These are phyloP conservation scores for Lactifluus echinatus DNA, from an alignment of 768 basidiomycete genomes.

Conservation along the genomic window DNA sequence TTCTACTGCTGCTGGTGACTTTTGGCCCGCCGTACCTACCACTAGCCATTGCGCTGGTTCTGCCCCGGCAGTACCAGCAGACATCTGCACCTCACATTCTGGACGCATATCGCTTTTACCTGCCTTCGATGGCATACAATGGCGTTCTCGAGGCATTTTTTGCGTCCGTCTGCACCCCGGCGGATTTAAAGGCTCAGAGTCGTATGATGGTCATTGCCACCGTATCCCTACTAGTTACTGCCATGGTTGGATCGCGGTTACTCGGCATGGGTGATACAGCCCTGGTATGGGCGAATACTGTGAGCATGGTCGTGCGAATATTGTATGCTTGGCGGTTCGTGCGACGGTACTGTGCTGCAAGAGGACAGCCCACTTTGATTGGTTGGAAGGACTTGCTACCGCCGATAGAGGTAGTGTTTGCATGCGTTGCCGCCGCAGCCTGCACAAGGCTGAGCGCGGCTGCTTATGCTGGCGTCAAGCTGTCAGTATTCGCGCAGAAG, in stretches of 20 bases:
- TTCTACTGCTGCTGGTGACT: conserved; percentile 60
- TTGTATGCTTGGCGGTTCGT: conserved; percentile 48
- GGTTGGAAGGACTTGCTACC: conserved; percentile 23
- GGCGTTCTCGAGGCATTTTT: conserved; percentile 90
- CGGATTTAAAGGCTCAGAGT: conserved; percentile 63
- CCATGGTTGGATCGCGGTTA: conserved; percentile 37
- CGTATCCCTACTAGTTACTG: conserved; percentile 48
- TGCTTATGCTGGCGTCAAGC: conserved; percentile 12
- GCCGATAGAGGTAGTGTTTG: conserved; percentile 21
- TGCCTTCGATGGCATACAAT: conserved; percentile 85
- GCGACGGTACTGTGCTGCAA: conserved; percentile 36
- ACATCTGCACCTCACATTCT: conserved; percentile 81
- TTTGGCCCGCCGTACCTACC: conserved; percentile 75
- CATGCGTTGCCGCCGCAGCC: conserved; percentile 23
- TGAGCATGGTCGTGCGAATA: conserved; percentile 56
- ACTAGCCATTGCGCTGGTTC: conserved; percentile 54
- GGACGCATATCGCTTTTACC: conserved; percentile 74
- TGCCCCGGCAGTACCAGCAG: conserved; percentile 58
- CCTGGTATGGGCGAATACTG: conserved; percentile 69
- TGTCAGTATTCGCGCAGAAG: conserved; percentile 23
- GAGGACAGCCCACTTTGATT: conserved; percentile 17
- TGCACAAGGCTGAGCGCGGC: conserved; percentile 24
- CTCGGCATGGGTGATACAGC: conserved; percentile 52
- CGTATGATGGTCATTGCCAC: conserved; percentile 82
- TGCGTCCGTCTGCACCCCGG: conserved; percentile 60